These are phyloP conservation scores for Stagonosporopsis rhizophila DNA, from an alignment of 2,329 filamentous ascomycete species.

Conservation along the genomic window DNA sequence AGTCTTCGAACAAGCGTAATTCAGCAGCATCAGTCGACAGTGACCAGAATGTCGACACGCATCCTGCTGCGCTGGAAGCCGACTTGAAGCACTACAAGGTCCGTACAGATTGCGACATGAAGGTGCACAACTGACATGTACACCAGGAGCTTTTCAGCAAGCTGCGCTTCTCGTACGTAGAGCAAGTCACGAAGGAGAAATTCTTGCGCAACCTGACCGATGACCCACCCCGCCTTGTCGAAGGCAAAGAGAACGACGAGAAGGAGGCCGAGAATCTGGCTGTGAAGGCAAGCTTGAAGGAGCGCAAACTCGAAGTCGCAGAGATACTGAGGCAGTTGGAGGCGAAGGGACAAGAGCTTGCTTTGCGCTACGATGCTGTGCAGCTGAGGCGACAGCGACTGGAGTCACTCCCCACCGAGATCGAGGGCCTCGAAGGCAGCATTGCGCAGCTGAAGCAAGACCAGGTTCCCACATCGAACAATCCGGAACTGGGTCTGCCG, in stretches of 20 bases:
- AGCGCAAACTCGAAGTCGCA: slow-evolving; percentile 79
- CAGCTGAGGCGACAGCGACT: slow-evolving; percentile 61
- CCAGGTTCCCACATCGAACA: slow-evolving; percentile 43
- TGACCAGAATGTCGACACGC: slow-evolving; percentile 70
- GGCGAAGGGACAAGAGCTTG: slow-evolving; percentile 64
- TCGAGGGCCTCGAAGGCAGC: slow-evolving; percentile 59
- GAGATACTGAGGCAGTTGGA: slow-evolving; percentile 77
- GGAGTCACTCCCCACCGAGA: slow-evolving; percentile 59
- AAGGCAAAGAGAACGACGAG: slow-evolving; percentile 74
- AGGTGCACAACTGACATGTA: slow-evolving; percentile 11
- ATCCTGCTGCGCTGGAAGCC: slow-evolving; percentile 74
- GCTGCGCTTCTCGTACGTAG: slow-evolving; percentile 94
- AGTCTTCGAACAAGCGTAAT: slow-evolving; percentile 49
- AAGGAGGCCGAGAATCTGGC: slow-evolving; percentile 66
- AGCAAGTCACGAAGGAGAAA: slow-evolving; percentile 98
- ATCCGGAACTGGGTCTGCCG: slow-evolving; percentile 53
- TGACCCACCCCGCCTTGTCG: slow-evolving; percentile 85
- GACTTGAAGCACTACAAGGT: slow-evolving; percentile 88
- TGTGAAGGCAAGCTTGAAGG: slow-evolving; percentile 77
- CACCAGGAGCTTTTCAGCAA: slow-evolving; percentile 90
- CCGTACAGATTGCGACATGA: background rate
- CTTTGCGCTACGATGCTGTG: slow-evolving; percentile 63
- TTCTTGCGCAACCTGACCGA: slow-evolving; percentile 93
- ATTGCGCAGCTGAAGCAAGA: slow-evolving; percentile 56
- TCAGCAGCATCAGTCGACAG: slow-evolving; percentile 72